Conservation (phyloP, 768 basidiomycete species). For the Boletus subcaerulescens region DNA sequence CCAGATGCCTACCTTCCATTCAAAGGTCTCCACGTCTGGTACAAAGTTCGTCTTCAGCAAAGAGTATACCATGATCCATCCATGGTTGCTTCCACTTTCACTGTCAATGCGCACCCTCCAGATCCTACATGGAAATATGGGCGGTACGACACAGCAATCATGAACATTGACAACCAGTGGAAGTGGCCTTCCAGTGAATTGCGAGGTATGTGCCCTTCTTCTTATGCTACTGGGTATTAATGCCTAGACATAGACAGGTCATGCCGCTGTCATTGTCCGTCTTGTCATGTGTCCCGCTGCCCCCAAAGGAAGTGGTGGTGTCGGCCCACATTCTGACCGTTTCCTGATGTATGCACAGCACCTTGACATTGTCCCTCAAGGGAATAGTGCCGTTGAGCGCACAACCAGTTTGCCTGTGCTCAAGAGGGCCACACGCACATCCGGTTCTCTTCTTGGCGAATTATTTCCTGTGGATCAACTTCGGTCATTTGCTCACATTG, state of each 20-base stretch:
- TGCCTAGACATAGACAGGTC: background rate
- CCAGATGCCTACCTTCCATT: background rate
- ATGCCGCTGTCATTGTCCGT: background rate
- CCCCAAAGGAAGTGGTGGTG: too few relatives aligned
- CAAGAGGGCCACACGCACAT: background rate
- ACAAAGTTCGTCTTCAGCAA: background rate
- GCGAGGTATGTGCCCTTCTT: background rate
- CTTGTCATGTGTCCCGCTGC: background rate
- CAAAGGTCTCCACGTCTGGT: background rate
- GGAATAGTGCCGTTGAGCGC: background rate
- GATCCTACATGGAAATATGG: background rate
- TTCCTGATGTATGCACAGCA: background rate
- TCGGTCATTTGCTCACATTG: conserved; percentile 4
- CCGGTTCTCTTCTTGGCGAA: background rate
- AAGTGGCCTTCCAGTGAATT: background rate
- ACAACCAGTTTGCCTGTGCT: conserved; percentile 3
- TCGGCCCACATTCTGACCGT: background rate
- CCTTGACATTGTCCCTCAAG: background rate
- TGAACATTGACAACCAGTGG: background rate
- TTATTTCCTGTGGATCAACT: conserved; percentile 9
- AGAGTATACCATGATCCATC: background rate
- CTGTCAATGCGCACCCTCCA: background rate
- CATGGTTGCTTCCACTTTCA: background rate
- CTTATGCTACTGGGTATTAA: too few relatives aligned
- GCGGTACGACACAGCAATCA: background rate